Evolutionary conservation across 306 rosid species (phyloP).

Genomic region (Vachellia pachyceras): DNA sequence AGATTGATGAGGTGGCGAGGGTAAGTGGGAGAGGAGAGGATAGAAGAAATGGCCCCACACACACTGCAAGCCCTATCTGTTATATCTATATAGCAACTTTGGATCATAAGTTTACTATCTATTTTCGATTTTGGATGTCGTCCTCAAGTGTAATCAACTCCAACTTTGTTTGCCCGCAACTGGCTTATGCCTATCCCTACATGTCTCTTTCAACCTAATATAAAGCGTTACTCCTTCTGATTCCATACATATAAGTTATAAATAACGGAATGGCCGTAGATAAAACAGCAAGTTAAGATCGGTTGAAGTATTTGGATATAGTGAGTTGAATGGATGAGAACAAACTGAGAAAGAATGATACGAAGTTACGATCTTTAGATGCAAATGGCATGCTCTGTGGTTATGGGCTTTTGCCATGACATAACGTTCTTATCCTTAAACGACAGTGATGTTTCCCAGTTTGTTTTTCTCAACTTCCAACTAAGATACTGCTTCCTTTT

Average conservation of each 20-base stretch:
- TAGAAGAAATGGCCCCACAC: slow-evolving; percentile 49
- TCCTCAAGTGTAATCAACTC: not conserved
- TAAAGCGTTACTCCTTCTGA: too few species aligned
- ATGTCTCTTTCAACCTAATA: not conserved
- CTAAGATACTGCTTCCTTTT: not conserved
- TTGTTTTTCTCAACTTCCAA: not conserved
- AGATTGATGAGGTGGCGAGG: slow-evolving; percentile 38
- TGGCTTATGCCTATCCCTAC: not conserved
- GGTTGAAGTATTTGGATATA: not conserved
- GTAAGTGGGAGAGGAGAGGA: slow-evolving; percentile 32
- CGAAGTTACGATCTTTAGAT: not conserved
- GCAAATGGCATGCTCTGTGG: not conserved
- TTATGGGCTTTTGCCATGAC: not conserved
- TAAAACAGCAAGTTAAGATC: too few species aligned
- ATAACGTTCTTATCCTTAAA: slow-evolving; percentile 10
- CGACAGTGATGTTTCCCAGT: not conserved
- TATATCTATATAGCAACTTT: not conserved
- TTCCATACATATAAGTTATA: too few species aligned
- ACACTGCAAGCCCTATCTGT: slow-evolving; percentile 45
- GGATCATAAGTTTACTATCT: slow-evolving; percentile 36
- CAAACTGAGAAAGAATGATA: not conserved
- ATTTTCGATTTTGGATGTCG: slow-evolving; percentile 17
- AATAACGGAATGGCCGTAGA: too few species aligned
- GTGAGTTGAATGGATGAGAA: not conserved
- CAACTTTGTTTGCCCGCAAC: slow-evolving; percentile 2